Percentiles rank a stretch among this genome's conserved stretches.
Conservation (phyloP, 2,329 filamentous ascomycete genomes). For the Cephalotrichum gorgonifer region DNA sequence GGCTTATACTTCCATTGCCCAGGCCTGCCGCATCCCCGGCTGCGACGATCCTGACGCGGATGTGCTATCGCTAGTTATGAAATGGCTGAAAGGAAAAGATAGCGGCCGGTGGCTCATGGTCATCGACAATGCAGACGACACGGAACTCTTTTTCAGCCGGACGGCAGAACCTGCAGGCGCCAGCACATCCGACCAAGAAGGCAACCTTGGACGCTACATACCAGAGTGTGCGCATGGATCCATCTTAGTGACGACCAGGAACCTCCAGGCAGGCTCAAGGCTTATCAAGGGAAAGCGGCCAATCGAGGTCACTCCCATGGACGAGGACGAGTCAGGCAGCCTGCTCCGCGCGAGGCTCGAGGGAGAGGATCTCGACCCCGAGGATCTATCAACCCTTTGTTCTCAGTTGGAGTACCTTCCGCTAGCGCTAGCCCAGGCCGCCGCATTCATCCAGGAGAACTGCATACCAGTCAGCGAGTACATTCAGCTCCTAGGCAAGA, state of each 20-base stretch:
- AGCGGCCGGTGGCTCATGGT: slow-evolving; percentile 9
- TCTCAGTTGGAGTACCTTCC: slow-evolving; percentile 13
- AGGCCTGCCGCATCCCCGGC: slow-evolving; percentile 14
- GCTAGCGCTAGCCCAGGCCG: slow-evolving; percentile 22
- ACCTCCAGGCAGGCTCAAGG: slow-evolving; percentile 17
- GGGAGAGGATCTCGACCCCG: background rate
- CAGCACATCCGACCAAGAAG: slow-evolving; percentile 9
- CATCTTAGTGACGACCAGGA: slow-evolving; percentile 22
- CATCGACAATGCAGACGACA: slow-evolving; percentile 4
- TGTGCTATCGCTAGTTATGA: slow-evolving; percentile 14
- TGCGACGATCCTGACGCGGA: slow-evolving; percentile 12
- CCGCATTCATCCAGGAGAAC: slow-evolving; percentile 22
- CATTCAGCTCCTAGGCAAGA: slow-evolving; percentile 15
- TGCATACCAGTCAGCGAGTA: slow-evolving; percentile 14
- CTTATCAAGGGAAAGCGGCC: slow-evolving; percentile 12
- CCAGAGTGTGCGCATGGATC: slow-evolving; percentile 18
- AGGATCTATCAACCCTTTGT: slow-evolving; percentile 9
- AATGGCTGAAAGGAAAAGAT: slow-evolving; percentile 15
- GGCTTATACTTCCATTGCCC: slow-evolving; percentile 15
- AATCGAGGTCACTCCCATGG: slow-evolving; percentile 19
- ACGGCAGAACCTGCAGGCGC: background rate
- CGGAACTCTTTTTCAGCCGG: background rate
- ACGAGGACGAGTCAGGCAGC: slow-evolving; percentile 12
- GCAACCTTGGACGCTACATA: slow-evolving; percentile 13
- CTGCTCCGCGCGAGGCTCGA: slow-evolving; percentile 13